Base-by-base conservation (phyloP, 2,329 filamentous ascomycete species). In the Talaromyces albobiverticillius region DNA sequence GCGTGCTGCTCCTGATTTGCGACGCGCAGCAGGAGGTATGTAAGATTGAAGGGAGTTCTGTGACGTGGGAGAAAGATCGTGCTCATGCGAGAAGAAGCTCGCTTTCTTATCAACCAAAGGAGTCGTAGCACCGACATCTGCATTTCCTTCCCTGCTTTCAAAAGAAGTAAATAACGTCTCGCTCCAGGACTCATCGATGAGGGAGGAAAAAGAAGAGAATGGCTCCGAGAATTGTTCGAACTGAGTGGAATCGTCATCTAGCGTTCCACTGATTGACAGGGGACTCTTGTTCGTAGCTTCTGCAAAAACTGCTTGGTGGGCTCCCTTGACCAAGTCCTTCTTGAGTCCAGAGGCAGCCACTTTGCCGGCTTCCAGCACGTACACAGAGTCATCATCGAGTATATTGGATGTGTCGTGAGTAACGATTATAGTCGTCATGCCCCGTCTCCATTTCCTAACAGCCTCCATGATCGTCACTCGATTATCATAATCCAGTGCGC, bases 331-430 rank as follows among this genome's bases (percentile, higher is more conserved):
- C 4, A 93, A 68, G 2, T 82, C 75, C 41, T 74, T 74, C 22
- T 82, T 80, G 56, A 82, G 81, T 0, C 91, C 93, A 61, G 88
- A 77, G 62, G 91, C 83, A 0, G 87, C 80, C 0, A 96, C 75
- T 0, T 66, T 67, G 0, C 89, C 87, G 10, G 84, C 72, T 29
- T 93, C 86, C 66, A 97, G 75, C 10, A 96, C 81, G 60, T 92
- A 95, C 0, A 95, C 81, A 58, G 87, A 92, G 59, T 97, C 91
- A 0, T 84, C 69, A 0, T 83, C 73, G 4, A 74, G 68, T 9
- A 97, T 93, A 60, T 93, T 88, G 0, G 83, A 81, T 29, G 94
- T 81, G 59, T 97, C 90, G 64, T 97, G 93, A 0, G 94, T 96
- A 62, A 97, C 93, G 60, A 97, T 84, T 49, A 97, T 89, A 0